A percentile compares a stretch with the other conserved stretches of the same genome.
phyloP scores from a whole-genome alignment of 192 early-diverging fungal species.

The Lobosporangium transversale region DNA sequence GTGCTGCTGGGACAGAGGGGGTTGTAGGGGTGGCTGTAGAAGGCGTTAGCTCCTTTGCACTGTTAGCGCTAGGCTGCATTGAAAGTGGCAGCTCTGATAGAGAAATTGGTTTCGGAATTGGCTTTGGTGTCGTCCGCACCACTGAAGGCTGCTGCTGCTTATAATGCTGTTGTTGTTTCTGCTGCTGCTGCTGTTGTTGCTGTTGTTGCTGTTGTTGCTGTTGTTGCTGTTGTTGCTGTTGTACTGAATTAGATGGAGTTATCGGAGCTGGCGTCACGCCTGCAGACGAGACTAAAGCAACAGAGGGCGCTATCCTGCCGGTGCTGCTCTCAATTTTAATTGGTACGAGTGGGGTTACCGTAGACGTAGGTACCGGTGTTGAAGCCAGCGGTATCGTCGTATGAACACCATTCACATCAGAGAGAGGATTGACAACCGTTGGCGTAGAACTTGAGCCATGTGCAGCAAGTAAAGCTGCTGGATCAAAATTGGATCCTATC shows the following conservation, averaged over 20 bases:
- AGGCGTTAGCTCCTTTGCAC: constrained; percentile 1
- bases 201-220: too few species aligned
- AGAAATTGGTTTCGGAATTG: constrained; percentile 30
- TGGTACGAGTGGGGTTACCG: not conserved
- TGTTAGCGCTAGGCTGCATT: constrained; percentile 3
- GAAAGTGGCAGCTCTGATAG: constrained; percentile 36
- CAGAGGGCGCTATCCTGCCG: too few species aligned
- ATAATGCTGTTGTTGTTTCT: too few species aligned
- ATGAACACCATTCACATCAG: not conserved
- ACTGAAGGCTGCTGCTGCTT: not conserved
- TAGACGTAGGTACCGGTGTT: not conserved
- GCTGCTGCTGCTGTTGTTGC: too few species aligned
- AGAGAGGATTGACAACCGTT: not conserved
- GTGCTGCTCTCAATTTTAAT: not conserved
- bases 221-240: too few species aligned
- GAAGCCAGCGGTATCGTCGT: not conserved
- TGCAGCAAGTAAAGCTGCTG: constrained; percentile 31
- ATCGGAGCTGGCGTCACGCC: not conserved
- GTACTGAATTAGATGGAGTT: not conserved
- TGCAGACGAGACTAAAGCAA: not conserved
- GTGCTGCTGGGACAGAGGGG: constrained; percentile 22
- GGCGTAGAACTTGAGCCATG: not conserved
- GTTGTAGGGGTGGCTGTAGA: constrained; percentile 20
- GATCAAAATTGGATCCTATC: constrained; percentile 52
- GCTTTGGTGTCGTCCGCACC: not conserved